A percentile compares a stretch with the other conserved stretches of the same genome.
Evolutionary conservation across 768 basidiomycete species (phyloP).

Genomic region (Boletus reticuloceps): DNA sequence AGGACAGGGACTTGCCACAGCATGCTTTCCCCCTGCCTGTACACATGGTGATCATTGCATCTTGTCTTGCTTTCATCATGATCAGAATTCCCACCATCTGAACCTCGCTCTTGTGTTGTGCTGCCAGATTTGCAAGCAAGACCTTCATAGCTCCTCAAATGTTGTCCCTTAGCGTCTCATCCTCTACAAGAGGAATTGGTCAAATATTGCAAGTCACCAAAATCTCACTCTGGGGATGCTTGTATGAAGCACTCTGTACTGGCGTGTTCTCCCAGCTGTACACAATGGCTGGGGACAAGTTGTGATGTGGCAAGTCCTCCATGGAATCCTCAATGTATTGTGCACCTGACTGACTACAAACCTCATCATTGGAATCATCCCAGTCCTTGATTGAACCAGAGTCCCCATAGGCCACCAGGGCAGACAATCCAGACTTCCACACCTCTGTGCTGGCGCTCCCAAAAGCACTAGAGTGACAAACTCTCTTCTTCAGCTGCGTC

Average conservation of each 20-base stretch:
- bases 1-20: constrained; percentile 1
- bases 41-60: constrained; percentile 1
- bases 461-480: not conserved
- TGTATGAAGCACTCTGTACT: fast-evolving
- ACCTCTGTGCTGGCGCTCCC: not conserved
- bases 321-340: not conserved
- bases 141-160: not conserved
- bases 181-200: not conserved
- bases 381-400: not conserved
- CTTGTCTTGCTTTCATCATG: not conserved
- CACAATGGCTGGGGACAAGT: not conserved
- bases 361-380: not conserved
- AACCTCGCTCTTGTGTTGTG: not conserved
- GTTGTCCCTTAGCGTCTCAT: not conserved
- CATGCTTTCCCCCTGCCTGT: constrained; percentile 10
- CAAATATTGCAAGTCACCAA: not conserved
- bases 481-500: too few relatives aligned
- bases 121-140: not conserved
- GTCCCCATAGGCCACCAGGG: not conserved
- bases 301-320: not conserved
- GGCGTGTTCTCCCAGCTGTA: not conserved
- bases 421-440: not conserved
- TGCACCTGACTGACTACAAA: not conserved
- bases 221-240: not conserved
- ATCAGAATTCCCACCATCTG: not conserved